These are phyloP conservation scores for Thamnidium elegans DNA, from an alignment of 192 early-diverging fungal genomes.

Conservation along the genomic window DNA sequence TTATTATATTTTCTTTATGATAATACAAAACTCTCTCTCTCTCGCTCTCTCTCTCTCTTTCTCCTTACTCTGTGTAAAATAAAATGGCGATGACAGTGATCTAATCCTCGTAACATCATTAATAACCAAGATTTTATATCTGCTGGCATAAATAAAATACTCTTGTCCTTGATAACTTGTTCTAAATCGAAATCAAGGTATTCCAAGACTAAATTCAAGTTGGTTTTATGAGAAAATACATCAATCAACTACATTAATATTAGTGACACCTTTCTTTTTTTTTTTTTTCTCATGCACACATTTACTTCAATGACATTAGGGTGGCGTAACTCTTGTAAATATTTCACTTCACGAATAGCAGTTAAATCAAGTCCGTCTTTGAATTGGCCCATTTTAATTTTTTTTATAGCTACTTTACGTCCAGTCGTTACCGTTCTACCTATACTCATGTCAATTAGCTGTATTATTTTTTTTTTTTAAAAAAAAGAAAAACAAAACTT, in stretches of 20 bases:
- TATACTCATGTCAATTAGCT: constrained; percentile 14
- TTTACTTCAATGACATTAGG: constrained; percentile 85
- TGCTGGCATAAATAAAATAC: constrained; percentile 80
- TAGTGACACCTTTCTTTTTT: background rate
- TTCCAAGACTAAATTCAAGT: constrained; percentile 92
- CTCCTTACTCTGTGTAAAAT: constrained; percentile 76
- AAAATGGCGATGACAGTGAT: constrained; percentile 89
- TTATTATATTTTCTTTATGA: constrained; percentile 4
- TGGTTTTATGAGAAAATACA: constrained; percentile 88
- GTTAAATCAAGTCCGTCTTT: constrained; percentile 95
- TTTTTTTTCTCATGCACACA: background rate
- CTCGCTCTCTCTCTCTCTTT: too few species aligned
- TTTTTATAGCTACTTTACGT: constrained; percentile 90
- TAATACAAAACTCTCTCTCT: too few species aligned
- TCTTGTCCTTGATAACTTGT: constrained; percentile 93
- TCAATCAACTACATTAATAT: constrained; percentile 68
- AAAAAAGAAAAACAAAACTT: too few species aligned
- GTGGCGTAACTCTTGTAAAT: constrained; percentile 88
- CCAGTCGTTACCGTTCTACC: constrained; percentile 57
- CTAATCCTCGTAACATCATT: constrained; percentile 90
- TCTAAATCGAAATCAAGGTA: constrained; percentile 94
- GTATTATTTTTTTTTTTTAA: background rate
- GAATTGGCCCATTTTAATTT: constrained; percentile 91
- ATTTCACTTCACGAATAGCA: constrained; percentile 93
- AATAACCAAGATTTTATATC: constrained; percentile 98